Conservation (phyloP, 164 flowering plant species). For the Umbilicus rupestris region DNA sequence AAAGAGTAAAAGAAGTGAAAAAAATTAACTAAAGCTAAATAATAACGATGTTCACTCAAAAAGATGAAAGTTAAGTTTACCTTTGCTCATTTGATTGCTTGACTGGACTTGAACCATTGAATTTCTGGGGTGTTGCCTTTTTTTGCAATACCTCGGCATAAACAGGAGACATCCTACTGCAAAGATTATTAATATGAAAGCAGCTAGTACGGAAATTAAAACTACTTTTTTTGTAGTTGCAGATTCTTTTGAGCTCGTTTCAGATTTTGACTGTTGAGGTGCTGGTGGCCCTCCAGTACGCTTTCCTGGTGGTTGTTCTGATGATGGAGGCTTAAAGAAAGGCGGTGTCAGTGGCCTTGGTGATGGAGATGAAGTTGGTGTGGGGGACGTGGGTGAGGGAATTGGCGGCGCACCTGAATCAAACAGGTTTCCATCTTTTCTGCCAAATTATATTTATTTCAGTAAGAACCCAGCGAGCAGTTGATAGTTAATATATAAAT, state of each 20-base stretch:
- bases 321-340: constrained; percentile 13
- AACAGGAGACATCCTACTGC: constrained; percentile 28
- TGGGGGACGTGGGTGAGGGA: constrained; percentile 28
- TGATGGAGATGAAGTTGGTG: constrained; percentile 13
- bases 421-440: constrained; percentile 78
- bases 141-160: constrained; percentile 27
- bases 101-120: constrained; percentile 31
- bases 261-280: constrained; percentile 24
- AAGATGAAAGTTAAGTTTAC: constrained; percentile 13
- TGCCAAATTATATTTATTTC: constrained; percentile 30
- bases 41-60: not conserved
- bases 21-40: not conserved
- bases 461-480: not conserved
- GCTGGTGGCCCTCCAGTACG: constrained; percentile 42
- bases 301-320: constrained; percentile 22
- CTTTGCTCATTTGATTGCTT: constrained; percentile 32
- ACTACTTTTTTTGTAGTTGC: constrained; percentile 32
- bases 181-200: constrained; percentile 28
- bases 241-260: constrained; percentile 15
- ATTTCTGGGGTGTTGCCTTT: constrained; percentile 22
- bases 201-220: constrained; percentile 41
- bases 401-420: constrained; percentile 38
- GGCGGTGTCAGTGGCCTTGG: constrained; percentile 18
- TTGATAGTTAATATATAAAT: not conserved
- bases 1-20: constrained; percentile 5